Conservation (phyloP, 1,284 basidiomycete genomes). For the Sanguinoderma infundibulare region DNA sequence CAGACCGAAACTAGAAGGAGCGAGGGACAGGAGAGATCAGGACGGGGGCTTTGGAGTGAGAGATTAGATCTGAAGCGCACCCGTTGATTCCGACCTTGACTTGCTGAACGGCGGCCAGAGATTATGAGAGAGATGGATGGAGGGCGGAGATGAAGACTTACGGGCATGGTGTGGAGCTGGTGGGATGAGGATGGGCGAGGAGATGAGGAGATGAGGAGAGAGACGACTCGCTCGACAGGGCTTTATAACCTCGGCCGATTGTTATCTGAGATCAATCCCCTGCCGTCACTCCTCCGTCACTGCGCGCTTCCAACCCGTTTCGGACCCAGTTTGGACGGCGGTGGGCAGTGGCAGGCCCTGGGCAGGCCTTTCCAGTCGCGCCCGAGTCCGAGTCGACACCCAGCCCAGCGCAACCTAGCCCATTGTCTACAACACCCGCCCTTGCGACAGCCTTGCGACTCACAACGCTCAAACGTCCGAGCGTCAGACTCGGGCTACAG, state of each 20-base stretch:
- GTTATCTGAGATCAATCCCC: constrained; percentile 24
- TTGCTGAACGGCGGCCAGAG: constrained; percentile 28
- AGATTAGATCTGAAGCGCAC: constrained; percentile 41
- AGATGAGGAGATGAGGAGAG: constrained; percentile 4
- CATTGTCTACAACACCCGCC: not conserved
- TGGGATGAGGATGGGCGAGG: constrained; percentile 7
- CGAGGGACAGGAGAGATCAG: constrained; percentile 25
- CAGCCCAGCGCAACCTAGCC: not conserved
- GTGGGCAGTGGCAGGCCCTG: too few species aligned
- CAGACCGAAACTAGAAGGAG: constrained; percentile 63
- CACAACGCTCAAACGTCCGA: not conserved
- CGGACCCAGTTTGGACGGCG: too few species aligned
- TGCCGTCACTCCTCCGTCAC: constrained; percentile 1
- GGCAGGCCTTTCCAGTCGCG: not conserved
- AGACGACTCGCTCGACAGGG: constrained; percentile 8
- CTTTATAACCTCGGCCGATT: constrained; percentile 7
- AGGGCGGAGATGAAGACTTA: constrained; percentile 11
- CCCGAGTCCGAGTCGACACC: not conserved
- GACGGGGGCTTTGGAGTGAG: constrained; percentile 2
- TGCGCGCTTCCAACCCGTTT: too few species aligned
- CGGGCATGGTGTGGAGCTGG: constrained; percentile 23
- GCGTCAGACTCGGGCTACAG: not conserved
- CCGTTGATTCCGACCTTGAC: constrained; percentile 96
- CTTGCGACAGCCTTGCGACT: not conserved
- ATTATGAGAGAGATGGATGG: not conserved